Conservation (phyloP, 2,329 filamentous ascomycete species). For the Thielaviopsis punctulata region DNA sequence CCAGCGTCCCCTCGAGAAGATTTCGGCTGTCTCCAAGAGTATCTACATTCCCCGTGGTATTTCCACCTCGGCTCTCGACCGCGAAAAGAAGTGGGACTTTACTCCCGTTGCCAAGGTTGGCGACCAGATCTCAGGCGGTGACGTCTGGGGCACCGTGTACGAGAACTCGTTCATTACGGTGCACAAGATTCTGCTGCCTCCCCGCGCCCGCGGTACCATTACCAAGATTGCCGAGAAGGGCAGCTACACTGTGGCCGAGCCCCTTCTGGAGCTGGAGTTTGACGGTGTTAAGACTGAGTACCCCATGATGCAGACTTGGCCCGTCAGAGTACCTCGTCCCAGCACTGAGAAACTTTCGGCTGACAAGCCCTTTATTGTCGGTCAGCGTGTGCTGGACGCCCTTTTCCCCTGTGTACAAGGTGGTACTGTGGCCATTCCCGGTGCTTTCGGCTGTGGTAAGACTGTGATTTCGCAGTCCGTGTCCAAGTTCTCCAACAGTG, state of each 20-base stretch:
- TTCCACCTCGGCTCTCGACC: conserved; percentile 69
- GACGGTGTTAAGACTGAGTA: conserved; percentile 88
- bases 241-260: conserved; percentile 83
- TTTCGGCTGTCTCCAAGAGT: conserved; percentile 58
- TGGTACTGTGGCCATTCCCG: conserved; percentile 93
- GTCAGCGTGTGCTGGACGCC: conserved; percentile 88
- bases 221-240: conserved; percentile 80
- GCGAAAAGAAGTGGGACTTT: conserved; percentile 91
- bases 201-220: conserved; percentile 78
- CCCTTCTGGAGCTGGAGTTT: conserved; percentile 91
- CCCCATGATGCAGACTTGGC: conserved; percentile 98
- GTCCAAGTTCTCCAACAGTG: conserved; percentile 99
- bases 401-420: conserved; percentile 94
- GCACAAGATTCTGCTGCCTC: conserved; percentile 85
- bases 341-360: conserved; percentile 83
- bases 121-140: conserved; percentile 90
- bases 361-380: conserved; percentile 83
- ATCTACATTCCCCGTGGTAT: conserved; percentile 98
- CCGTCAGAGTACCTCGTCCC: conserved; percentile 86
- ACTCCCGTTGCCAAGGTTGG: conserved; percentile 82
- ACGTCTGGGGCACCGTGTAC: conserved; percentile 85
- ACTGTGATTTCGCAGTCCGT: conserved; percentile 97
- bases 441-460: conserved; percentile 97
- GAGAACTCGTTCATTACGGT: conserved; percentile 91
- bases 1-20: conserved; percentile 79